Evolutionary conservation across 2,329 filamentous ascomycete genomes (phyloP).

Genomic region (Cytospora piceicola): DNA sequence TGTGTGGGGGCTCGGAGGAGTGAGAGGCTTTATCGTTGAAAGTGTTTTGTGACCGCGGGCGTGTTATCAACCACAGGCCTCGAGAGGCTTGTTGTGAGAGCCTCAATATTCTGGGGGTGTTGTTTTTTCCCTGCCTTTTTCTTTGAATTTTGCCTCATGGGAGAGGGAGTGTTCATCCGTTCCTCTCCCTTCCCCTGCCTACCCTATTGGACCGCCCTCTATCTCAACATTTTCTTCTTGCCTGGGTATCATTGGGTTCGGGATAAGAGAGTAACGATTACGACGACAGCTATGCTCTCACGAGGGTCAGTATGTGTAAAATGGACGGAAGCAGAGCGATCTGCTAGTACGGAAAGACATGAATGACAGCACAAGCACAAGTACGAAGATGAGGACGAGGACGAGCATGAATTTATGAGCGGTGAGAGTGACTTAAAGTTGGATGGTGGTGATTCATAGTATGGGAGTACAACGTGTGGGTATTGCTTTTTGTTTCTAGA

Average conservation of each 20-base stretch:
- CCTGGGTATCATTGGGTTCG: conserved; percentile 13
- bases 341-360: conserved; percentile 16
- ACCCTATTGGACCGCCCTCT: not conserved
- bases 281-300: conserved; percentile 4
- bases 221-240: conserved; percentile 11
- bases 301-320: not conserved
- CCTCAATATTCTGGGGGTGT: too few species aligned
- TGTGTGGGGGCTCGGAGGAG: conserved; percentile 54
- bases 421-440: not conserved
- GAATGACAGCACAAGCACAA: not conserved
- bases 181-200: not conserved
- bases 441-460: too few species aligned
- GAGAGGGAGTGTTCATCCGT: not conserved
- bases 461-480: too few species aligned
- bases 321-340: conserved; percentile 19
- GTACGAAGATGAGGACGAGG: too few species aligned
- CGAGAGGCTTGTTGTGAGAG: not conserved
- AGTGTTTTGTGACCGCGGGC: not conserved
- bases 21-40: conserved; percentile 36
- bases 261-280: conserved; percentile 17
- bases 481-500: not conserved
- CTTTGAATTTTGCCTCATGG: not conserved
- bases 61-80: not conserved
- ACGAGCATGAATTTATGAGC: not conserved
- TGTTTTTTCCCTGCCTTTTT: too few species aligned